phyloP scores from a whole-genome alignment of 2,329 filamentous ascomycete genomes.

The Claviceps arundinis region DNA sequence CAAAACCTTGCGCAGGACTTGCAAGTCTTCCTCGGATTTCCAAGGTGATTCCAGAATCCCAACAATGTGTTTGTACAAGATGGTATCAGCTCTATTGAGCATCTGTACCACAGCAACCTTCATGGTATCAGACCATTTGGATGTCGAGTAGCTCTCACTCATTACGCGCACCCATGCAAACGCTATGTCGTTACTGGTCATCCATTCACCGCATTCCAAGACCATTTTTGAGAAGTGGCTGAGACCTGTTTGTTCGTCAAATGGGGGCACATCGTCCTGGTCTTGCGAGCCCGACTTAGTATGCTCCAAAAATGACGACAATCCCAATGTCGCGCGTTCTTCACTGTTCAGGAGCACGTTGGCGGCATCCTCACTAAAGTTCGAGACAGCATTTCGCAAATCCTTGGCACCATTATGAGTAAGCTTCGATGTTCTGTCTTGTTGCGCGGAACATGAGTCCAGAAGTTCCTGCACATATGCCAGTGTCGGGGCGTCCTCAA shows the following conservation, averaged over 20 bases:
- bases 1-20: constrained; percentile 29
- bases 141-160: constrained; percentile 36
- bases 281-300: constrained; percentile 43
- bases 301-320: constrained; percentile 51
- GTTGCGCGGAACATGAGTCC: constrained; percentile 38
- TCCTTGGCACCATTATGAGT: constrained; percentile 33
- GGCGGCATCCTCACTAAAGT: constrained; percentile 40
- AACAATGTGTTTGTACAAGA: constrained; percentile 33
- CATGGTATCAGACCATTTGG: constrained; percentile 44
- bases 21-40: constrained; percentile 14
- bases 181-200: constrained; percentile 41
- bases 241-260: constrained; percentile 41
- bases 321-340: constrained; percentile 36
- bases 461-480: constrained; percentile 35
- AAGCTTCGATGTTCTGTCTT: constrained; percentile 37
- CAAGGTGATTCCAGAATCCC: constrained; percentile 25
- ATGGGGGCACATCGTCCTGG: constrained; percentile 29
- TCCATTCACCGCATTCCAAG: constrained; percentile 30
- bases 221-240: constrained; percentile 35
- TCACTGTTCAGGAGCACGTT: constrained; percentile 40
- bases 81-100: constrained; percentile 38
- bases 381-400: constrained; percentile 32
- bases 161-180: constrained; percentile 44
- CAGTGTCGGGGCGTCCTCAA: constrained; percentile 34
- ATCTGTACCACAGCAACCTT: constrained; percentile 45